Evolutionary conservation across 1,284 basidiomycete genomes (phyloP), one percentile per base, ranked within the genome.

Genomic region (Ustilago tritici): DNA sequence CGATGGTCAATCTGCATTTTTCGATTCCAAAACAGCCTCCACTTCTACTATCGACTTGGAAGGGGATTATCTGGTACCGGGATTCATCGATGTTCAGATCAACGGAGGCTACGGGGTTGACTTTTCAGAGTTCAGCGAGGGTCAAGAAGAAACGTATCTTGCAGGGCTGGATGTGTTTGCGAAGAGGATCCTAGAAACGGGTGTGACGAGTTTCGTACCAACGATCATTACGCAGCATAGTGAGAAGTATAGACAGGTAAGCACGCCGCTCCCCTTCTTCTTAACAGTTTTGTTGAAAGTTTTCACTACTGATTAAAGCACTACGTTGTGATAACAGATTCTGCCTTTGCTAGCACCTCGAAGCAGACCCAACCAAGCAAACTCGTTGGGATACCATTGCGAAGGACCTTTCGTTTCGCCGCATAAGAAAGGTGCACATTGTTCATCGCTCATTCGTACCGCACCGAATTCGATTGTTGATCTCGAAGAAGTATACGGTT

Each of bases 71-170:
- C 65, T 32, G 75, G 92, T 92, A 80, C 92, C 93, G 4, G 93
- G 92, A 0, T 90, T 92, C 76, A 89, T 94, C 61, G 92, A 93
- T 84, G 90, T 92, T 34, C 93, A 94, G 81, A 91, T 94, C 76
- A 94, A 96, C 80, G 94, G 94, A 56, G 94, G 91, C 8, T 96
- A 93, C 85, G 92, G 92, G 17, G 92, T 95, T 80, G 94, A 96
- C 86, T 95, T 95, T 81, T 93, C 92, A 19, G 90, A 93, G 40
- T 76, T 87, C 28, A 61, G 70, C 0, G 71, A 71, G 4, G 91
- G 76, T 12, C 90, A 50, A 80, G 89, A n/a, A 11, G 15, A 40
- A 2, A 41, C 34, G 10, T 80, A 79, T 47, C 32, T 76, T 31
- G 32, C n/a, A 5, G 92, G 92, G 3, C 88, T 95, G 83, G 90